These are phyloP conservation scores for Mariannaea elegans DNA, from an alignment of 2,329 filamentous ascomycete genomes.

Conservation along the genomic window DNA sequence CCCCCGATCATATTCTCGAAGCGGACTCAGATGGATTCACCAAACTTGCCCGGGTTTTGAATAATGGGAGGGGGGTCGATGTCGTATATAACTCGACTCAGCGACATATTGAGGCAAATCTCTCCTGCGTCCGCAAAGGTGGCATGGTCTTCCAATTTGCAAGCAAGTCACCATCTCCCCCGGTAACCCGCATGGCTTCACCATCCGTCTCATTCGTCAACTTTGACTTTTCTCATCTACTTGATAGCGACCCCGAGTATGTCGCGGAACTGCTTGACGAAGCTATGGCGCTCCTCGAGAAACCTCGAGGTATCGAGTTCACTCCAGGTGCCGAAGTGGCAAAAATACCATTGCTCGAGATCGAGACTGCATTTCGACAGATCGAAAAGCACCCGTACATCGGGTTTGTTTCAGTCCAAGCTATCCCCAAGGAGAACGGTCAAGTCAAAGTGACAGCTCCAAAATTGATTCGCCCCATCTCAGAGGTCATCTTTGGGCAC, in stretches of 20 bases:
- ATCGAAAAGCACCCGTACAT: slow-evolving; percentile 40
- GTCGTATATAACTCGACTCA: slow-evolving; percentile 58
- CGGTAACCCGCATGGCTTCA: slow-evolving; percentile 18
- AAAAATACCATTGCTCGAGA: slow-evolving; percentile 26
- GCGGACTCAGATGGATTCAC: slow-evolving; percentile 47
- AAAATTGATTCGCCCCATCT: slow-evolving; percentile 37
- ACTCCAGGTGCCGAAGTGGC: slow-evolving; percentile 11
- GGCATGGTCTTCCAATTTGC: slow-evolving; percentile 47
- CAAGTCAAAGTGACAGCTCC: slow-evolving; percentile 36
- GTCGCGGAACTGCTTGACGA: slow-evolving; percentile 41
- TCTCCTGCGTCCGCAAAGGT: slow-evolving; percentile 45
- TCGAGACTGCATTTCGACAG: slow-evolving; percentile 40
- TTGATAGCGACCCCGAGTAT: slow-evolving; percentile 45
- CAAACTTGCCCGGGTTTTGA: slow-evolving; percentile 43
- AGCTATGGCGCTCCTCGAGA: slow-evolving; percentile 5
- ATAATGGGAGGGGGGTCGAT: slow-evolving; percentile 48
- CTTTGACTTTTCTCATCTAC: slow-evolving; percentile 45
- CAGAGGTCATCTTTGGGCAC: slow-evolving; percentile 45
- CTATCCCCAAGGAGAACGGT: slow-evolving; percentile 3
- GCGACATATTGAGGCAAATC: slow-evolving; percentile 42
- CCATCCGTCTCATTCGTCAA: slow-evolving; percentile 42
- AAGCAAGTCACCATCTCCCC: slow-evolving; percentile 32
- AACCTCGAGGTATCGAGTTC: background rate
- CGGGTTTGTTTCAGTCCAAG: slow-evolving; percentile 33
- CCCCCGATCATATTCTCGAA: slow-evolving; percentile 49